phyloP scores from a whole-genome alignment of 1,139 yeast genomes.

The Hyphopichia buzzinii region DNA sequence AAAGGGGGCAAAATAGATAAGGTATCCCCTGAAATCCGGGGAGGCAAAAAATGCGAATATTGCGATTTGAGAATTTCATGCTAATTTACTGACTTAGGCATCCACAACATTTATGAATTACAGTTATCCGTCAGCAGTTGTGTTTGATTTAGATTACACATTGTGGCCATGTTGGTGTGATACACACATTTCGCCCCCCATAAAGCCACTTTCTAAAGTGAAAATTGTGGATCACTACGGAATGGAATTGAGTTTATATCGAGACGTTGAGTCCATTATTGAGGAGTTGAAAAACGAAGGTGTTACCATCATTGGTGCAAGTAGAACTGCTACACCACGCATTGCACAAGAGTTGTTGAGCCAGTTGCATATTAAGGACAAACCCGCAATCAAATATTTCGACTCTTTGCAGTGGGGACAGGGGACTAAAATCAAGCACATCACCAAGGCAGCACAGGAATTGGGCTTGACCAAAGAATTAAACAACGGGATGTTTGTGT shows the following conservation, averaged over 20 bases:
- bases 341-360: constrained; percentile 58
- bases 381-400: constrained; percentile 48
- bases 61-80: background rate
- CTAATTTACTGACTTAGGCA: too few species aligned
- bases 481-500: constrained; percentile 48
- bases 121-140: constrained; percentile 57
- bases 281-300: constrained; percentile 37
- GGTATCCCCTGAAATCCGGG: constrained; percentile 2
- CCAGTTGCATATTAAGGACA: constrained; percentile 45
- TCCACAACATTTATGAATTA: constrained; percentile 5
- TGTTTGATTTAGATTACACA: constrained; percentile 75
- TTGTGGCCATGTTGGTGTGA: constrained; percentile 73
- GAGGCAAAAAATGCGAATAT: background rate
- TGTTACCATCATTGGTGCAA: constrained; percentile 59
- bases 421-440: constrained; percentile 62
- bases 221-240: constrained; percentile 46
- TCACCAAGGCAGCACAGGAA: constrained; percentile 44
- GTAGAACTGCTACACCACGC: constrained; percentile 63
- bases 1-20: constrained; percentile 1
- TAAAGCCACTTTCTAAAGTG: constrained; percentile 19
- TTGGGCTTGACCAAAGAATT: constrained; percentile 41
- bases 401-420: constrained; percentile 65
- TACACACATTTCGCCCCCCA: constrained; percentile 61
- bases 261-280: constrained; percentile 60
- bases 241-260: constrained; percentile 48